Conservation (phyloP, 345 rosid genomes). For the Crucihimalaya himalaica region DNA sequence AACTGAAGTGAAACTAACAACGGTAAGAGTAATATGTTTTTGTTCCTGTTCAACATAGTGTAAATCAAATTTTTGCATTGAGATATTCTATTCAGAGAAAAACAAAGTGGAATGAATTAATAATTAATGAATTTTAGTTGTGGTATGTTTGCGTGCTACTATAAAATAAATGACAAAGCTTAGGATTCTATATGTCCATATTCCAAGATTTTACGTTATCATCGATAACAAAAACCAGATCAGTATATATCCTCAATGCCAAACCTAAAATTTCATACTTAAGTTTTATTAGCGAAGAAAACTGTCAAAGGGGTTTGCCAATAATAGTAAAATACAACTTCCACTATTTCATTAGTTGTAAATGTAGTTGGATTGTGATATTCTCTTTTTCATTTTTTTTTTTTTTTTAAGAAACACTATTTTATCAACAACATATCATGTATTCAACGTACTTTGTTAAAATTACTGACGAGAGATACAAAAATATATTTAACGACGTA, state of each 20-base stretch:
- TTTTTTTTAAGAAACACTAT: not conserved
- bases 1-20: not conserved
- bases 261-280: not conserved
- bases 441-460: not conserved
- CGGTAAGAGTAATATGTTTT: not conserved
- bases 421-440: not conserved
- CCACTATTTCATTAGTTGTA: not conserved
- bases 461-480: not conserved
- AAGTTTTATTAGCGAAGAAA: not conserved
- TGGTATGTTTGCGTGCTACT: not conserved
- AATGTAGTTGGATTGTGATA: not conserved
- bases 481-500: not conserved
- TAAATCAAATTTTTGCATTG: not conserved
- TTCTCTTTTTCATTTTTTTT: not conserved
- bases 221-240: not conserved
- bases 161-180: not conserved
- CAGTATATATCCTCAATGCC: not conserved
- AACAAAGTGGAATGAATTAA: not conserved
- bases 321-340: not conserved
- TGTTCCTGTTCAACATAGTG: not conserved
- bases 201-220: not conserved
- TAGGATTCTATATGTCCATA: conserved; percentile 11
- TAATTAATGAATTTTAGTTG: not conserved
- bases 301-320: not conserved
- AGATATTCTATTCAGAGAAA: not conserved